These are phyloP conservation scores for Aspergillus mulundensis DNA, from an alignment of 495 filamentous ascomycete genomes.

Conservation along the genomic window DNA sequence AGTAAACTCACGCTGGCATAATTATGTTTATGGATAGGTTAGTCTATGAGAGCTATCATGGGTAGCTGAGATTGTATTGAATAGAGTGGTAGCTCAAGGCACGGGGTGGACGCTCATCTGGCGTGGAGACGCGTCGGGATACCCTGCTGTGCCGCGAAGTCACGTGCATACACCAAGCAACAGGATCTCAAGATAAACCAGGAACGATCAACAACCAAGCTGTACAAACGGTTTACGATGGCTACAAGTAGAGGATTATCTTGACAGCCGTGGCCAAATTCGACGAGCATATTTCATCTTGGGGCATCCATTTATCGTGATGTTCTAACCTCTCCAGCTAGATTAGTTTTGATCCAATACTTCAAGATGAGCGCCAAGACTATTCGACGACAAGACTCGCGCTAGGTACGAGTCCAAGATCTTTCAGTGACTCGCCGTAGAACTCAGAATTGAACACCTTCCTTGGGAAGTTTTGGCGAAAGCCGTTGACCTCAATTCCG, in stretches of 20 bases:
- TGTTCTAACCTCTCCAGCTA: not conserved
- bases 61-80: not conserved
- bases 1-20: conserved; percentile 45
- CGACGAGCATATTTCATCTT: not conserved
- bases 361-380: conserved; percentile 8
- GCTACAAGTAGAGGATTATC: too few relatives aligned
- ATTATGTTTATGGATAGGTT: conserved; percentile 11
- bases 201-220: not conserved
- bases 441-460: conserved; percentile 78
- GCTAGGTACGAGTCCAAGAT: conserved; percentile 84
- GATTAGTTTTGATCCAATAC: not conserved
- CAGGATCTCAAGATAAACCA: too few relatives aligned
- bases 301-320: not conserved
- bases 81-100: not conserved
- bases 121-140: conserved; percentile 25
- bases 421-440: conserved; percentile 87
- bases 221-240: too few relatives aligned
- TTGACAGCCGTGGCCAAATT: not conserved
- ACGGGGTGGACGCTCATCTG: not conserved
- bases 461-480: conserved; percentile 80
- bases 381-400: conserved; percentile 75
- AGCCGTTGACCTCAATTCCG: conserved; percentile 62
- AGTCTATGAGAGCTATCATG: conserved; percentile 12
- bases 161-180: conserved; percentile 38
- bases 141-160: conserved; percentile 33